Conservation (phyloP, 176 grass and related monocot genomes). For the Calamus simplicifolius region DNA sequence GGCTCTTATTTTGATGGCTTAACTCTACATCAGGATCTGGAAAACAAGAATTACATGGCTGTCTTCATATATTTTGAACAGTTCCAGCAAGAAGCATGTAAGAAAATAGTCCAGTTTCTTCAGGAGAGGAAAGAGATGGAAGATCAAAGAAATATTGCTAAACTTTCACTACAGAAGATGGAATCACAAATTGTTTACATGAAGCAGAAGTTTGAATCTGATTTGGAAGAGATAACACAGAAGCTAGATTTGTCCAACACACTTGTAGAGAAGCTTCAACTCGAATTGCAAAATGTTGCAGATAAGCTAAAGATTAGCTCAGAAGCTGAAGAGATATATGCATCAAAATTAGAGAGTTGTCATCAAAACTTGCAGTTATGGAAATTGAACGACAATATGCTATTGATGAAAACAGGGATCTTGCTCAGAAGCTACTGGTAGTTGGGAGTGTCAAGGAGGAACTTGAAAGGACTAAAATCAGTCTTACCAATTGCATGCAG, state of each 20-base stretch:
- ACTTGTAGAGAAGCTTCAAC: slow-evolving; percentile 50
- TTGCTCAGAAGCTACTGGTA: slow-evolving; percentile 21
- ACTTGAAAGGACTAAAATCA: slow-evolving; percentile 16
- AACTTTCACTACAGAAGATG: slow-evolving; percentile 23
- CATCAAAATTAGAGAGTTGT: slow-evolving; percentile 44
- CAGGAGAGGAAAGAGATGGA: slow-evolving; percentile 44
- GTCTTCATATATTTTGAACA: slow-evolving; percentile 40
- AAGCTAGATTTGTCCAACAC: slow-evolving; percentile 52
- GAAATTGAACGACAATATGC: slow-evolving; percentile 52
- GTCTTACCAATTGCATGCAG: slow-evolving; percentile 14
- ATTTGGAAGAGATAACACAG: slow-evolving; percentile 42
- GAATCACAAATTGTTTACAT: slow-evolving; percentile 36
- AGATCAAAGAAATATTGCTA: slow-evolving; percentile 31
- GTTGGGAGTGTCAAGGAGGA: slow-evolving; percentile 17
- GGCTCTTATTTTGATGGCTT: slow-evolving; percentile 29
- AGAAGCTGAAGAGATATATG: slow-evolving; percentile 62
- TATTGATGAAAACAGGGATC: slow-evolving; percentile 24
- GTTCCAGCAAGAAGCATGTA: slow-evolving; percentile 45
- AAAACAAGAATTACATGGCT: slow-evolving; percentile 41
- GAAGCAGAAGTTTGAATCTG: slow-evolving; percentile 42
- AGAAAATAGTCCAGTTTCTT: slow-evolving; percentile 48
- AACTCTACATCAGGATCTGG: slow-evolving; percentile 32
- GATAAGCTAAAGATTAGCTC: slow-evolving; percentile 49
- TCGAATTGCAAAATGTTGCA: slow-evolving; percentile 58
- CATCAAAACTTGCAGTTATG: slow-evolving; percentile 52